Percentiles rank a stretch among this genome's conserved stretches.
phyloP scores from a whole-genome alignment of 2,329 filamentous ascomycete species.

The Verticillium albo-atrum region DNA sequence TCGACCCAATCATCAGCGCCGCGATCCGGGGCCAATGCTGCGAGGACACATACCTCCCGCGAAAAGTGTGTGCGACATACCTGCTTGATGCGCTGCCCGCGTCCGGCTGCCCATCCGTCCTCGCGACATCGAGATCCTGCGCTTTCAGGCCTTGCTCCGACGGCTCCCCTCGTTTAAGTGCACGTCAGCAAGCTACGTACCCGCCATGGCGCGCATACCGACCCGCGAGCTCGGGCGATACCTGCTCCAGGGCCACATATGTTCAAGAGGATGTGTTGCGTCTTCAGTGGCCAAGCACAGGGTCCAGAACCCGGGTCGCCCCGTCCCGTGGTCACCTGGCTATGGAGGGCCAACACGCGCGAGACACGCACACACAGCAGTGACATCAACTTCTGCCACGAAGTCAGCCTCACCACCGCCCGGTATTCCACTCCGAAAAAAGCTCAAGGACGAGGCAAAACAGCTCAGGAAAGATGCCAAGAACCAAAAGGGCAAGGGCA shows the following conservation, averaged over 20 bases:
- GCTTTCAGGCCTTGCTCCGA: neutral
- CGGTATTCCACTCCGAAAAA: slow-evolving; percentile 59
- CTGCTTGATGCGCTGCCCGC: neutral
- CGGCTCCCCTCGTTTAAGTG: neutral
- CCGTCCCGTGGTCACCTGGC: slow-evolving; percentile 3
- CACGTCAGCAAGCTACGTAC: neutral
- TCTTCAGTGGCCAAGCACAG: neutral
- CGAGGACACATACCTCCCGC: neutral
- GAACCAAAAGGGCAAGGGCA: slow-evolving; percentile 40
- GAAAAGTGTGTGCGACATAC: slow-evolving; percentile 5
- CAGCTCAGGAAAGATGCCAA: slow-evolving; percentile 61
- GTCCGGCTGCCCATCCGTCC: neutral
- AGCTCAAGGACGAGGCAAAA: slow-evolving; percentile 67
- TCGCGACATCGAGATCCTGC: neutral
- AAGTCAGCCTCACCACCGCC: slow-evolving; percentile 12
- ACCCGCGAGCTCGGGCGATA: slow-evolving; percentile 42
- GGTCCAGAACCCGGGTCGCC: slow-evolving; percentile 3
- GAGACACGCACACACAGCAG: neutral
- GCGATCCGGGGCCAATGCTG: neutral
- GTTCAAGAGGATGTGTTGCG: slow-evolving; percentile 34
- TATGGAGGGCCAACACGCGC: neutral
- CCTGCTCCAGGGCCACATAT: slow-evolving; percentile 40
- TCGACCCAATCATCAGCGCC: neutral
- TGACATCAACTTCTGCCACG: slow-evolving; percentile 18
- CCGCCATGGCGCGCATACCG: slow-evolving; percentile 38